Evolutionary conservation across 2,329 filamentous ascomycete species (phyloP).

Genomic region (Sporothrix euskadiensis): DNA sequence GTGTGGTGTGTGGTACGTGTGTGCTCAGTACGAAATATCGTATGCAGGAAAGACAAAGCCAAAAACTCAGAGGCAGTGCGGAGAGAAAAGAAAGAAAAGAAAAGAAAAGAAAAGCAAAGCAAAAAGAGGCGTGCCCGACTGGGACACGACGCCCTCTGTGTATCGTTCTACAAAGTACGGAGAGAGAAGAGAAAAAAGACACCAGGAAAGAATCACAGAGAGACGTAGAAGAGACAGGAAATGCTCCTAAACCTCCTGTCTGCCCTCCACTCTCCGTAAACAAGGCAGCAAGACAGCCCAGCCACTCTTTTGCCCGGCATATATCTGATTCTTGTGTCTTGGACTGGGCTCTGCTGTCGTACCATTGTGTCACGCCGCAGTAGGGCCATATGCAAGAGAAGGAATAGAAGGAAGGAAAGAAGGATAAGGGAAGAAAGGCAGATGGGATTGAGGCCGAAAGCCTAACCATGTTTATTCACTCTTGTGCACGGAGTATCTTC

Average conservation of each 20-base stretch:
- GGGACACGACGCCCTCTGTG: background rate
- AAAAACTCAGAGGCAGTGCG: background rate
- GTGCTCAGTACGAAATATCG: background rate
- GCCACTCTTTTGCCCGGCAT: background rate
- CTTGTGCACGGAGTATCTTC: too few relatives aligned
- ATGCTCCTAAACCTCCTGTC: background rate
- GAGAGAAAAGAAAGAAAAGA: background rate
- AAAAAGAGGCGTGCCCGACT: background rate
- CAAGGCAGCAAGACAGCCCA: background rate
- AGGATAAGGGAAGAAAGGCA: background rate
- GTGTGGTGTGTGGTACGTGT: slow-evolving; percentile 1
- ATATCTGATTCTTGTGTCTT: background rate
- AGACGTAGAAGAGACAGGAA: background rate
- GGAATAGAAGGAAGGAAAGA: background rate
- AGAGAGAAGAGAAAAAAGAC: background rate
- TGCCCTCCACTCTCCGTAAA: background rate
- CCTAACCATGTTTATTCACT: background rate
- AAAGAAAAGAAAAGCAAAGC: background rate
- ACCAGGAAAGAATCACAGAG: too few relatives aligned
- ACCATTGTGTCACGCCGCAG: background rate
- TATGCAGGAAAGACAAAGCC: background rate
- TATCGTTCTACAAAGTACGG: background rate
- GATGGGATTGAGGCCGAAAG: background rate
- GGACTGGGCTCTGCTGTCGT: background rate
- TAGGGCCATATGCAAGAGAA: slow-evolving; percentile 14